A percentile compares a stretch with the other conserved stretches of the same genome.
phyloP scores from a whole-genome alignment of 768 basidiomycete genomes.

The Leccinum obscurum region DNA sequence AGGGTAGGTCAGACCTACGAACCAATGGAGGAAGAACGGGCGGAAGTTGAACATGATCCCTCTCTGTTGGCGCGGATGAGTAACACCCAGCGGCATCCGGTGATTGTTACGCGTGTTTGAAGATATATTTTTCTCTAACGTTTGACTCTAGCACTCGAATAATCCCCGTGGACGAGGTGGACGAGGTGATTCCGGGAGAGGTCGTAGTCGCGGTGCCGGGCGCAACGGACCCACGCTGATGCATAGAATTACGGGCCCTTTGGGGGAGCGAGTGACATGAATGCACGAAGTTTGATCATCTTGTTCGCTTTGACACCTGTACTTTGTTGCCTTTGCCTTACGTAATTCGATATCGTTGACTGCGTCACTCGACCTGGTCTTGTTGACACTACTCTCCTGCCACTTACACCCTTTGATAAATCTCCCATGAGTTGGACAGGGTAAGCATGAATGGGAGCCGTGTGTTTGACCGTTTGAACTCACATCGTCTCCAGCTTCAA shows the following conservation, averaged over 20 bases:
- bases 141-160: slow-evolving; percentile 11
- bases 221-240: slow-evolving; percentile 21
- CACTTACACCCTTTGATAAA: neutral
- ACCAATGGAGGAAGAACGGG: slow-evolving; percentile 11
- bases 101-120: slow-evolving; percentile 7
- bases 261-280: slow-evolving; percentile 25
- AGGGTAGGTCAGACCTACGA: slow-evolving; percentile 16
- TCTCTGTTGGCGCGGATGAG: slow-evolving; percentile 27
- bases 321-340: slow-evolving; percentile 5
- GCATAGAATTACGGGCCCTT: slow-evolving; percentile 17
- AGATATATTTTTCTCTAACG: neutral
- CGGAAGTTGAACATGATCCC: slow-evolving; percentile 17
- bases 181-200: slow-evolving; percentile 24
- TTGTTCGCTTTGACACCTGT: neutral
- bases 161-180: slow-evolving; percentile 25
- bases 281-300: neutral
- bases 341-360: slow-evolving; percentile 13
- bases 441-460: slow-evolving; percentile 26
- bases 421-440: slow-evolving; percentile 56
- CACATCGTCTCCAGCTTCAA: slow-evolving; percentile 63
- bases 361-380: neutral
- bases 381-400: neutral
- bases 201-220: slow-evolving; percentile 21
- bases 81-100: slow-evolving; percentile 21
- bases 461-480: neutral